Conservation (phyloP, 495 filamentous ascomycete genomes). For the Penicillium manginii region DNA sequence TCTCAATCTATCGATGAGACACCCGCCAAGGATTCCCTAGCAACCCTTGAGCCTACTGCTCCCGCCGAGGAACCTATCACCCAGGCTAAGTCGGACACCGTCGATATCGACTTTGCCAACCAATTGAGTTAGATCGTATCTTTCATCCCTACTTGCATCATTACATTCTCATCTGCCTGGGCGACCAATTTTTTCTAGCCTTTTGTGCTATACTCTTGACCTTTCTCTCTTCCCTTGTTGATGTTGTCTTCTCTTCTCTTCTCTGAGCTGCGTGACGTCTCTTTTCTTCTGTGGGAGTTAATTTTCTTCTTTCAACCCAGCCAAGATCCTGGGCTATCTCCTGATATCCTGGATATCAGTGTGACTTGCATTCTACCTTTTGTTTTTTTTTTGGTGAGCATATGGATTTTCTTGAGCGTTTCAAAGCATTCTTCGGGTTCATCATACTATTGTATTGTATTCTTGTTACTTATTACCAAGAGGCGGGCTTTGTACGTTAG, state of each 20-base stretch:
- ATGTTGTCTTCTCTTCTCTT: background rate
- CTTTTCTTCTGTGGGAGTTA: background rate
- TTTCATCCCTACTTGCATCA: conserved; percentile 6
- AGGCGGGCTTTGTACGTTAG: conserved; percentile 8
- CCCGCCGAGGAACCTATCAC: conserved; percentile 10
- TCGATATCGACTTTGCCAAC: conserved; percentile 36
- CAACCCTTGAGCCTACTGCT: conserved; percentile 3
- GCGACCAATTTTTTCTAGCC: conserved; percentile 2
- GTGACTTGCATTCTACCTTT: conserved; percentile 14
- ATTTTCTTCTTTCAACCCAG: conserved; percentile 5
- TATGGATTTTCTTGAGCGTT: conserved; percentile 34
- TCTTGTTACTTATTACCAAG: conserved; percentile 17
- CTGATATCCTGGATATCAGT: background rate
- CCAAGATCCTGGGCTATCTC: conserved; percentile 1
- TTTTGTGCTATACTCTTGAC: conserved; percentile 21
- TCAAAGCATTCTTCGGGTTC: conserved; percentile 32
- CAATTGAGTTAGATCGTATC: conserved; percentile 28
- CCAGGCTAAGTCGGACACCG: conserved; percentile 23
- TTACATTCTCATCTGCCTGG: conserved; percentile 7
- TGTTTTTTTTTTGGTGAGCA: conserved; percentile 28
- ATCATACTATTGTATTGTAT: conserved; percentile 23
- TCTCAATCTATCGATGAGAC: conserved; percentile 11
- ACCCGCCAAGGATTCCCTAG: background rate
- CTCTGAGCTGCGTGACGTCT: background rate
- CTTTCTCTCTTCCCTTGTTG: conserved; percentile 1